Evolutionary conservation across 164 flowering plant genomes (phyloP).

Genomic region (Saururus chinensis): DNA sequence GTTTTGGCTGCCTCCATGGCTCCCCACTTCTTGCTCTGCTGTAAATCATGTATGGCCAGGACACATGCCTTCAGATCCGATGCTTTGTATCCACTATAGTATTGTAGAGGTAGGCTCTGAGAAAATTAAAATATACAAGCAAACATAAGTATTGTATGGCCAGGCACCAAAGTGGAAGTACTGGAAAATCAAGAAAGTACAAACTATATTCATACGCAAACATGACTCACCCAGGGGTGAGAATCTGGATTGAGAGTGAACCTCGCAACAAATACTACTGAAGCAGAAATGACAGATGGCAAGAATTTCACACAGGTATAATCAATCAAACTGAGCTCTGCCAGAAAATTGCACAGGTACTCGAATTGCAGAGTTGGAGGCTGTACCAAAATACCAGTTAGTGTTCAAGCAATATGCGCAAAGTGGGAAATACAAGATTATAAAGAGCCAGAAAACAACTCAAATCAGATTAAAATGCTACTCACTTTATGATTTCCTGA

Average conservation of each 20-base stretch:
- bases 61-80: slow-evolving; percentile 60
- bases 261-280: slow-evolving; percentile 52
- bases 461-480: not conserved
- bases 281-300: slow-evolving; percentile 76
- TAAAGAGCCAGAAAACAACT: no score
- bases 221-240: slow-evolving; percentile 61
- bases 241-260: slow-evolving; percentile 35
- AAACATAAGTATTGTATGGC: no score
- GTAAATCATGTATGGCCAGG: slow-evolving; percentile 44
- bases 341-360: slow-evolving; percentile 62
- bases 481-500: slow-evolving; percentile 46
- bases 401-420: not conserved
- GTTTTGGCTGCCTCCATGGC: slow-evolving; percentile 37
- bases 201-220: not conserved
- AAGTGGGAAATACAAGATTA: not conserved
- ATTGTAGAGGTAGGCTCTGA: slow-evolving; percentile 35
- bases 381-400: slow-evolving; percentile 28
- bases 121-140: slow-evolving; percentile 25
- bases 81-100: slow-evolving; percentile 37
- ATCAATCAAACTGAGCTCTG: slow-evolving; percentile 72
- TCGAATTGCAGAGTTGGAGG: slow-evolving; percentile 44
- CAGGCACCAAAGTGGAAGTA: not conserved
- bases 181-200: not conserved
- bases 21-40: slow-evolving; percentile 28
- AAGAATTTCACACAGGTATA: slow-evolving; percentile 51